Conservation (phyloP, 345 rosid species). For the Salix exigua region DNA sequence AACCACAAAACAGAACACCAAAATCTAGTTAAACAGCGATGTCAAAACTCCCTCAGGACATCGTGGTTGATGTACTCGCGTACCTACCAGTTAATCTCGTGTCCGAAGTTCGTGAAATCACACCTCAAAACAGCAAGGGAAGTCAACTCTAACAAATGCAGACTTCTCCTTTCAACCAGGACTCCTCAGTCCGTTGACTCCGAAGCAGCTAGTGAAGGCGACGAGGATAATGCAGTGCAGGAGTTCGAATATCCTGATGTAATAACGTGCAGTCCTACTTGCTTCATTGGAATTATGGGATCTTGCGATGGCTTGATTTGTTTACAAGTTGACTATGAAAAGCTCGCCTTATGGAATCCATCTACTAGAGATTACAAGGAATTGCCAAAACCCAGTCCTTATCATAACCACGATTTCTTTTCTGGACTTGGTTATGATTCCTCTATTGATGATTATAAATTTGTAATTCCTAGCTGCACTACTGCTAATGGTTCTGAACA, state of each 20-base stretch:
- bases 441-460: slow-evolving; percentile 26
- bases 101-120: not conserved
- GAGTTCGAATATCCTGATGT: not conserved
- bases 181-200: slow-evolving; percentile 27
- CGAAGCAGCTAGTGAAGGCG: not conserved
- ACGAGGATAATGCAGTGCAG: not conserved
- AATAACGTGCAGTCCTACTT: not conserved
- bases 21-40: not conserved
- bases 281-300: slow-evolving; percentile 17
- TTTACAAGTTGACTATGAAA: slow-evolving; percentile 16
- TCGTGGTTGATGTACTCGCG: not conserved
- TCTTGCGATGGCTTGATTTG: slow-evolving; percentile 40
- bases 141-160: slow-evolving; percentile 7
- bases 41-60: not conserved
- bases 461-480: not conserved
- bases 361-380: slow-evolving; percentile 18
- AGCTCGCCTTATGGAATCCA: slow-evolving; percentile 38
- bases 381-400: slow-evolving; percentile 17
- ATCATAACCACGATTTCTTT: not conserved
- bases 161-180: slow-evolving; percentile 23
- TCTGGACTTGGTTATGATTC: slow-evolving; percentile 35
- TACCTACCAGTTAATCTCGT: not conserved
- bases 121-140: slow-evolving; percentile 21
- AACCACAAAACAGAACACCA: not conserved
- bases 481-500: not conserved